phyloP scores from a whole-genome alignment of 2,329 filamentous ascomycete genomes.

The Onygenales sp. region DNA sequence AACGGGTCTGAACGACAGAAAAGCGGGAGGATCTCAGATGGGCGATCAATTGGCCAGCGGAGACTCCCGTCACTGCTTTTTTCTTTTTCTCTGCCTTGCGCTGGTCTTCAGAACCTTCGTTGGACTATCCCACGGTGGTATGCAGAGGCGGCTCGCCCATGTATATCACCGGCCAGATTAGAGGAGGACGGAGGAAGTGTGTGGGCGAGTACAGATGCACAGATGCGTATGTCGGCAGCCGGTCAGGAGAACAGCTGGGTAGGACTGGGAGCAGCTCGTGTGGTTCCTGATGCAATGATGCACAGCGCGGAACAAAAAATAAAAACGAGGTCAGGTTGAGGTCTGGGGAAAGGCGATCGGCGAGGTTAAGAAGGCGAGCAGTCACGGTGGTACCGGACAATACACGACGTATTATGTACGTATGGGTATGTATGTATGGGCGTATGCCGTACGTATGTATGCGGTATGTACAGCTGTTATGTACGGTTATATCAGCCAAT shows the following conservation, averaged over 20 bases:
- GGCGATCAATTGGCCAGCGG: background rate
- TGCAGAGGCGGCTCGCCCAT: background rate
- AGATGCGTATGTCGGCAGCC: background rate
- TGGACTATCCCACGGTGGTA: background rate
- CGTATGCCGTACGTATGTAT: background rate
- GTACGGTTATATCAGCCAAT: background rate
- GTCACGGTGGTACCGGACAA: background rate
- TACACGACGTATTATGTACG: background rate
- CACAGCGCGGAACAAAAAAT: constrained; percentile 1
- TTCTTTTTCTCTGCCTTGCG: background rate
- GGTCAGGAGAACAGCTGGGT: background rate
- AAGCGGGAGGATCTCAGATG: background rate
- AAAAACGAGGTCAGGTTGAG: constrained; percentile 3
- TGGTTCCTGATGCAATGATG: background rate
- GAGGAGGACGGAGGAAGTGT: background rate
- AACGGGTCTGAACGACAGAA: background rate
- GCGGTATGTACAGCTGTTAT: background rate
- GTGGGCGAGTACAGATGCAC: too few relatives aligned
- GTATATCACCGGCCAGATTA: background rate
- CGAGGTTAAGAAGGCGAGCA: constrained; percentile 3
- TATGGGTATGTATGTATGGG: background rate
- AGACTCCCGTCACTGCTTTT: background rate
- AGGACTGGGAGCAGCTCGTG: constrained; percentile 1
- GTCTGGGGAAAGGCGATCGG: constrained; percentile 5
- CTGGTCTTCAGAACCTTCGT: background rate